phyloP scores from a whole-genome alignment of 495 filamentous ascomycete genomes.

The Tuber microsphaerosporum region DNA sequence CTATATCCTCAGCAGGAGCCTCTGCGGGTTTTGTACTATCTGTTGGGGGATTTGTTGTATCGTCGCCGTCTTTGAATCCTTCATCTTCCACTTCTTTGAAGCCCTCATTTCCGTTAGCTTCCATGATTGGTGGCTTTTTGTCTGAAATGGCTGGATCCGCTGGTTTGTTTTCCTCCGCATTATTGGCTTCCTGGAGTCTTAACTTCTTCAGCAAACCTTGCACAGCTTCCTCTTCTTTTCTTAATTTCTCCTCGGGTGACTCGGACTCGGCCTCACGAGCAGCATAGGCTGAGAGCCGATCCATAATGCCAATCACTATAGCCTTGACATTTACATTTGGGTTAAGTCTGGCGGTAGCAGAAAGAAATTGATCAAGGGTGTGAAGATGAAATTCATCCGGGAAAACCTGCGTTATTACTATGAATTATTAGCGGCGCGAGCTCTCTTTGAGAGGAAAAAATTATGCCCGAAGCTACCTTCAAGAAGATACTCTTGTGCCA shows the following conservation, averaged over 20 bases:
- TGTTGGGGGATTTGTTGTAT: slow-evolving; percentile 43
- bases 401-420: slow-evolving; percentile 97
- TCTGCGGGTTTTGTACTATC: slow-evolving; percentile 43
- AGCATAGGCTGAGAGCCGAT: slow-evolving; percentile 85
- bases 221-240: slow-evolving; percentile 78
- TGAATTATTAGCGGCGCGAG: slow-evolving; percentile 35
- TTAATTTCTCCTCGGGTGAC: slow-evolving; percentile 60
- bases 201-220: slow-evolving; percentile 67
- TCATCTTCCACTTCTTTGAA: slow-evolving; percentile 21
- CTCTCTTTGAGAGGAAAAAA: not conserved
- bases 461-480: slow-evolving; percentile 53
- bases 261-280: slow-evolving; percentile 74
- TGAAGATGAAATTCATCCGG: slow-evolving; percentile 97
- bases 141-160: slow-evolving; percentile 12
- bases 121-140: slow-evolving; percentile 38
- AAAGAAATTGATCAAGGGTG: slow-evolving; percentile 87
- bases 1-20: slow-evolving; percentile 39
- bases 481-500: slow-evolving; percentile 93
- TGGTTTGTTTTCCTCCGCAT: slow-evolving; percentile 38
- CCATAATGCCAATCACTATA: slow-evolving; percentile 97
- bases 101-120: slow-evolving; percentile 44
- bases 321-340: slow-evolving; percentile 95
- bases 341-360: slow-evolving; percentile 81
- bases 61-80: slow-evolving; percentile 38
- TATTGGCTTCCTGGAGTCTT: slow-evolving; percentile 53